Conservation (phyloP, 2,329 filamentous ascomycete genomes). For the Fusarium illudens region DNA sequence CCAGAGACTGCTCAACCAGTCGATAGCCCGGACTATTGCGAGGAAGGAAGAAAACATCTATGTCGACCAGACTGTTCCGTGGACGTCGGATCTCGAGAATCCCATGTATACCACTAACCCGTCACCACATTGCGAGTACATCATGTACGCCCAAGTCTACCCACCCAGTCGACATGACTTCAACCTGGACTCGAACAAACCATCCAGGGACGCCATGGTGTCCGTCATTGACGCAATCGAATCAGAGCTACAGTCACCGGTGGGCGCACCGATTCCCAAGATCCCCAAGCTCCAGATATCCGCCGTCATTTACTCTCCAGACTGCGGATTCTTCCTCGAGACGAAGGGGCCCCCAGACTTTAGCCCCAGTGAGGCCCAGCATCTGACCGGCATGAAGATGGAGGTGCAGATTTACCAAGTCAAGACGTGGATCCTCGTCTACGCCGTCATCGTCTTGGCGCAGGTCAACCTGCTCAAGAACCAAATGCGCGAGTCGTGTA, state of each 20-base stretch:
- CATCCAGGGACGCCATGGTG: slow-evolving; percentile 41
- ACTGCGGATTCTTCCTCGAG: slow-evolving; percentile 73
- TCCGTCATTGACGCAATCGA: slow-evolving; percentile 64
- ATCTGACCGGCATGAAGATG: slow-evolving; percentile 68
- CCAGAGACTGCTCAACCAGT: slow-evolving; percentile 74
- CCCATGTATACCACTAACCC: slow-evolving; percentile 66
- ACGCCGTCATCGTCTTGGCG: slow-evolving; percentile 64
- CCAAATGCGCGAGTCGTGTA: slow-evolving; percentile 72
- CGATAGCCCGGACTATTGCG: slow-evolving; percentile 72
- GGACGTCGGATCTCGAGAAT: slow-evolving; percentile 75
- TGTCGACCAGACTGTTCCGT: slow-evolving; percentile 72
- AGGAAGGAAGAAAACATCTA: slow-evolving; percentile 66
- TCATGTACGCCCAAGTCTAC: slow-evolving; percentile 84
- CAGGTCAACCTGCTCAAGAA: slow-evolving; percentile 69
- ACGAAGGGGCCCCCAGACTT: slow-evolving; percentile 69
- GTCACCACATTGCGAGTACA: slow-evolving; percentile 83
- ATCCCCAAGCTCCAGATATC: slow-evolving; percentile 69
- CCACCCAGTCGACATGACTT: slow-evolving; percentile 56
- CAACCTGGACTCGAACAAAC: slow-evolving; percentile 45
- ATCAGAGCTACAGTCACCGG: slow-evolving; percentile 68
- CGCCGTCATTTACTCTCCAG: slow-evolving; percentile 71
- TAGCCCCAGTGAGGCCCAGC: slow-evolving; percentile 59
- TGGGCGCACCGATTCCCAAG: slow-evolving; percentile 64
- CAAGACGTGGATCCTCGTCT: slow-evolving; percentile 66
- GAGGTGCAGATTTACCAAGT: slow-evolving; percentile 66